Evolutionary conservation across 805 yeast species (phyloP).

Genomic region (Hermanozyma aechmeae): DNA sequence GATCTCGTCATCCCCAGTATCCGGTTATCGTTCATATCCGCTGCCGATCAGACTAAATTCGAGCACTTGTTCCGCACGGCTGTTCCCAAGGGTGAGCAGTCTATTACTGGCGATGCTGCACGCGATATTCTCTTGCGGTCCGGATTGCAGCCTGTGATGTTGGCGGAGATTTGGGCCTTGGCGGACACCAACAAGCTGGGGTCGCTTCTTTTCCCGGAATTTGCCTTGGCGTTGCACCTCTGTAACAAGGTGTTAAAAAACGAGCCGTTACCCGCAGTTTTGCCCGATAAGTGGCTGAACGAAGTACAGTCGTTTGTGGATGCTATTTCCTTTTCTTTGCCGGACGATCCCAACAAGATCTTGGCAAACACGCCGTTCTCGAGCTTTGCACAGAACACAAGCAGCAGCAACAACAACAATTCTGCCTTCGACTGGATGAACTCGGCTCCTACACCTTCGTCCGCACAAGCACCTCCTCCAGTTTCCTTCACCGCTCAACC

Average conservation of each 20-base stretch:
- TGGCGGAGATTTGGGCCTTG: slow-evolving; percentile 84
- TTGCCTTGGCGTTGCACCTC: slow-evolving; percentile 83
- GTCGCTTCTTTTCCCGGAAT: slow-evolving; percentile 81
- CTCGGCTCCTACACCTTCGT: slow-evolving; percentile 13
- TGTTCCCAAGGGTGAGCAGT: slow-evolving; percentile 60
- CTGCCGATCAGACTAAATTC: slow-evolving; percentile 77
- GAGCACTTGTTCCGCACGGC: slow-evolving; percentile 77
- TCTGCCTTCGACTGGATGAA: slow-evolving; percentile 18
- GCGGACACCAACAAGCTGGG: slow-evolving; percentile 89
- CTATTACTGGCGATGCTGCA: slow-evolving; percentile 66
- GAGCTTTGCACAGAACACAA: slow-evolving; percentile 10
- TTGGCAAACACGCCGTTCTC: slow-evolving; percentile 39
- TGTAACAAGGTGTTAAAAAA: slow-evolving; percentile 74
- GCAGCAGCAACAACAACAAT: no score
- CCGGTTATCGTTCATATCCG: slow-evolving; percentile 76
- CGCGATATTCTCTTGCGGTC: slow-evolving; percentile 74
- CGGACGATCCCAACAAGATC: slow-evolving; percentile 40
- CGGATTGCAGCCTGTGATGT: slow-evolving; percentile 59
- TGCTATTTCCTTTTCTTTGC: slow-evolving; percentile 71
- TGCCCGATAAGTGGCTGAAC: slow-evolving; percentile 66
- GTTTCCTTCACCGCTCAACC: slow-evolving; percentile 31
- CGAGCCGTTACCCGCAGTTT: slow-evolving; percentile 59
- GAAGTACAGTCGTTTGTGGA: slow-evolving; percentile 89
- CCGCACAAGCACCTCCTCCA: slow-evolving; percentile 22
- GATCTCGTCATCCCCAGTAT: slow-evolving; percentile 63